Base-by-base conservation (phyloP, 2,329 filamentous ascomycete species). In the Nigrospora sphaerica region DNA sequence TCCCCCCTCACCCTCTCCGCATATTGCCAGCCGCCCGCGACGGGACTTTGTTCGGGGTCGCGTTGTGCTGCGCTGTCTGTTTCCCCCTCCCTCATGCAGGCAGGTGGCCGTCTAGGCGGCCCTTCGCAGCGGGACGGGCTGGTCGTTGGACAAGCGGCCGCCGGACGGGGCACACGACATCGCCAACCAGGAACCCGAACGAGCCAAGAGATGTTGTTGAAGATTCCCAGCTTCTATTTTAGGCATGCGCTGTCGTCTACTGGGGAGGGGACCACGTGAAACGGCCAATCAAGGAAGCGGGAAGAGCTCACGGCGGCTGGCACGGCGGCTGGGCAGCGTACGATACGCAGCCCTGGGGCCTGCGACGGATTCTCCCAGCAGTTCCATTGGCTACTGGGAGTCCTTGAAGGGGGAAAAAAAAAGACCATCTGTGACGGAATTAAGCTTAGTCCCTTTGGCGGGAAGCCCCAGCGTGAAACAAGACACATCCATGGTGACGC, bases 221-320 rank as follows among this genome's bases (percentile, higher is more conserved):
- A 50, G 44, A 52, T 52, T 17, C 14, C 14, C 10, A 19, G n/a
- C 41, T 53, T 54, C 56, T 60, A 60, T 60, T 60, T 57, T 39
- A 49, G 54, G 53, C 43, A 42, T 42, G 50, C 51, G 41, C 47
- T 47, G 49, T 48, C 42, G 28, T 37, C 42, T 33, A 44, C 42
- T 16, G 19, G 28, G 32, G 31, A 10, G 31, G 33, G 45, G 46
- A 49, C 46, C 48, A 45, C 52, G 46, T 52, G 50, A 53, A 46
- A 51, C 44, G 39, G 36, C 57, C 57, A 60, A 60, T 59, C 39
- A 58, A 5, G 23, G 23, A 10, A 28, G 23, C 23, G 23, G 23
- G 23, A 10, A 28, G 23, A 28, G 23, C 23, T 6, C 23, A 28
- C 23, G 23, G 23, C 23, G 23, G 23, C 6, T 28, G 23, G 23